phyloP scores from a whole-genome alignment of 2,329 filamentous ascomycete species.

The Apiospora saccharicola region DNA sequence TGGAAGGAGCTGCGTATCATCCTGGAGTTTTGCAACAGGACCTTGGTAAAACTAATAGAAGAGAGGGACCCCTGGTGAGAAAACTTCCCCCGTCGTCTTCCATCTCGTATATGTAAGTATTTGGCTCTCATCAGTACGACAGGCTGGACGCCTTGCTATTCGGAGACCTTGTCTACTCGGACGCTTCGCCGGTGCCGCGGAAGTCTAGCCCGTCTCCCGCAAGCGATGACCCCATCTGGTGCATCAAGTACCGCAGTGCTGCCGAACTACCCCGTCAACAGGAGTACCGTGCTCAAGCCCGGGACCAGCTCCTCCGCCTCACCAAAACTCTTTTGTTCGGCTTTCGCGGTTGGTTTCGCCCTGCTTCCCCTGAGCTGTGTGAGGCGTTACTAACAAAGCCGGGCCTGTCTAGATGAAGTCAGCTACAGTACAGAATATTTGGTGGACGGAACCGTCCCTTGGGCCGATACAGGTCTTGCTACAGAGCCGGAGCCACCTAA shows the following conservation, averaged over 20 bases:
- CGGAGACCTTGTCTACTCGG: background rate
- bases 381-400: background rate
- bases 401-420: background rate
- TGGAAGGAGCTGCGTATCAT: background rate
- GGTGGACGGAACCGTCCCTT: too few species aligned
- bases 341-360: background rate
- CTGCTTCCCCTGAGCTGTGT: background rate
- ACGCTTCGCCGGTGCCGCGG: background rate
- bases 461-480: too few species aligned
- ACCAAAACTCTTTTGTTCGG: background rate
- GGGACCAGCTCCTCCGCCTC: background rate
- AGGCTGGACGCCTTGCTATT: background rate
- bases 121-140: background rate
- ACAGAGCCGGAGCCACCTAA: too few species aligned
- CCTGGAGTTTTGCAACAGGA: background rate
- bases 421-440: background rate
- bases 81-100: background rate
- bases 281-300: background rate
- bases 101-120: background rate
- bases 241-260: background rate
- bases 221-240: background rate
- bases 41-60: background rate
- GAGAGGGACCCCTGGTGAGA: background rate
- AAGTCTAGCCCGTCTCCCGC: background rate
- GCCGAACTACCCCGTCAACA: background rate